Base-by-base conservation (phyloP, 495 filamentous ascomycete species). In the Corynascus novoguineensis region DNA sequence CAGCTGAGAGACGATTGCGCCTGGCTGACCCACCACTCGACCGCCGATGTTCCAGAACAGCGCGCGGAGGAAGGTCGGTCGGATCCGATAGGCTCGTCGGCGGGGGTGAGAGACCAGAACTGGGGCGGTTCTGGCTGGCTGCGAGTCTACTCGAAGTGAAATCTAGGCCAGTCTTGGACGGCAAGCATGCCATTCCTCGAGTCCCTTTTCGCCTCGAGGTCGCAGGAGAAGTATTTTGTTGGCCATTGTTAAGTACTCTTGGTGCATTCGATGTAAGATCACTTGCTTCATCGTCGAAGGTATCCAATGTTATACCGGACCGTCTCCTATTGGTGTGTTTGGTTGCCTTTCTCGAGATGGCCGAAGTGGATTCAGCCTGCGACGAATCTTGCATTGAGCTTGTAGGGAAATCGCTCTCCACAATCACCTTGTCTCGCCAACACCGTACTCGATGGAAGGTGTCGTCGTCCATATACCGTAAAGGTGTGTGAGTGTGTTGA, bases 341-440 rank as follows among this genome's bases (percentile, higher is more conserved):
- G 3, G 44, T 48, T 11, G 59, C 49, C 14, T n/a, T 35, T 28
- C 34, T 58, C 29, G 55, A 55, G 19, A 49, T 50, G 47, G 50
- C 52, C 28, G 50, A 50, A 14, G n/a, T 14, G 12, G 59, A 50
- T 6, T 57, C 41, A 11, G 49, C 29, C 14, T 51, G 44, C 4
- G 44, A 17, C 6, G 38, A 5, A 31, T 14, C 9, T 24, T 24
- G 37, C 1, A 11, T 24, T n/a, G 44, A 27, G 14, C 31, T 38
- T 2, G 31, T 28, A 34, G 48, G 41, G 17, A 21, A 8, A 17
- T 32, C 25, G 12, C 25, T 31, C 14, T 55, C 54, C 5, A 50
- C 48, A 3, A 63, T n/a, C 22, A 60, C 58, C 15, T 7, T n/a
- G 14, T 62, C 27, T n/a, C 57, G 57, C 65, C 63, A 68, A 8